Evolutionary conservation across 2,329 filamentous ascomycete species (phyloP).

Genomic region (Hypoxylon rubiginosum): DNA sequence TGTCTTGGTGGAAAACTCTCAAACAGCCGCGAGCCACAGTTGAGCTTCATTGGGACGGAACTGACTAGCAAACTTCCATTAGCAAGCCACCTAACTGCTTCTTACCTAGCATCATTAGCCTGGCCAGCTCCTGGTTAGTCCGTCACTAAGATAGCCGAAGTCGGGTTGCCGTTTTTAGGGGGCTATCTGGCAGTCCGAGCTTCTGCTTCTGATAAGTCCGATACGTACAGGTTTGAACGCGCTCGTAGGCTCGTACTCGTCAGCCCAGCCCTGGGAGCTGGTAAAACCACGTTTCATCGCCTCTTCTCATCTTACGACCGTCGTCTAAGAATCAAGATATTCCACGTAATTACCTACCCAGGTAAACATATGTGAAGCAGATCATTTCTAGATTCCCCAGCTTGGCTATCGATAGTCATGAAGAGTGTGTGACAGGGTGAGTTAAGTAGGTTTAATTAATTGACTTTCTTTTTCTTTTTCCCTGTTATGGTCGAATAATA

Average conservation of each 20-base stretch:
- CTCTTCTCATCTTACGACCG: conserved; percentile 18
- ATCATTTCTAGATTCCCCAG: conserved; percentile 17
- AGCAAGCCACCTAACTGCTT: conserved; percentile 7
- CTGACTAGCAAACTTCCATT: conserved; percentile 1
- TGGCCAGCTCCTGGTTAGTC: conserved; percentile 14
- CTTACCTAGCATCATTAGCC: conserved; percentile 8
- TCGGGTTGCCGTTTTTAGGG: conserved; percentile 15
- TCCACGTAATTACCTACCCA: conserved; percentile 21
- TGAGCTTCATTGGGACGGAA: conserved; percentile 14
- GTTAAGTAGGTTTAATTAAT: background rate
- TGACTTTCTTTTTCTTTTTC: background rate
- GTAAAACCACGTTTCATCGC: background rate
- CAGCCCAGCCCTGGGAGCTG: background rate
- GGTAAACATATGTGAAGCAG: conserved; percentile 10
- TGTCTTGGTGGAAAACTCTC: conserved; percentile 21
- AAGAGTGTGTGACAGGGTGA: background rate
- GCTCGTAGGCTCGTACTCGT: no score
- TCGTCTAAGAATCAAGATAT: conserved; percentile 24
- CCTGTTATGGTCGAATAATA: background rate
- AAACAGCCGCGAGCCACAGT: conserved; percentile 31
- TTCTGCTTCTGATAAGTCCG: background rate
- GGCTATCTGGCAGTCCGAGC: background rate
- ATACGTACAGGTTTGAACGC: background rate
- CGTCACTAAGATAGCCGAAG: conserved; percentile 18
- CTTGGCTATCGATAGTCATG: conserved; percentile 19